Evolutionary conservation across 1,139 yeast genomes (phyloP), one percentile per base, ranked within the genome.

Genomic region (Suhomyces atakaporum): DNA sequence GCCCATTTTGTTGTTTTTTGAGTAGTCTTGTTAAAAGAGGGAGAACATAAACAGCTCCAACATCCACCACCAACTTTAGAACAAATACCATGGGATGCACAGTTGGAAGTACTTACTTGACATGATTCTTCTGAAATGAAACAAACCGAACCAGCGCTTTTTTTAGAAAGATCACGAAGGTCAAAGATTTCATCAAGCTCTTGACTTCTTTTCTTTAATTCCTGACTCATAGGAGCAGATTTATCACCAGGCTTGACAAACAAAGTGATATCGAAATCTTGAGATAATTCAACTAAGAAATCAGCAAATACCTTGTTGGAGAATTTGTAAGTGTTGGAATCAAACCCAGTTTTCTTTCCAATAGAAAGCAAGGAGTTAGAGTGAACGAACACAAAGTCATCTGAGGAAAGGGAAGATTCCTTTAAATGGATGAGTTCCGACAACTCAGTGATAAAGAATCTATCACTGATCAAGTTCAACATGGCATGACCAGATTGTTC

Each of bases 1-100:
- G 81, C 74, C 87, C 88, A 84, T 43, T 64, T 60, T 29, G 82
- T 78, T 19, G 88, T 81, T 45, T 68, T 68, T 36, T 68, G 63
- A 24, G 60, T 60, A 31, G 65, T 62, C 47, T 66, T 57, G 54
- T 78, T 67, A 43, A 58, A 65, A 13, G 81, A 69, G 11, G 84
- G 59, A 16, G 69, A 56, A 59, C 90, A 83, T 29, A 66, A 62
- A 62, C 92, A 84, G 28, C 69, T 62, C 75, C 76, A 83, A 53
- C 79, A 73, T 25, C 59, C 60, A 16, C 51, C 38, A 16, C 63
- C 62, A 16, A 61, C 43, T 48, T 70, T 59, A 16, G 70, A 51
- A 53, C 89, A 82, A 10, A 58, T 38, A n/a, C 92, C 92, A 49
- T 78, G 87, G 27, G 75, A 72, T 19, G 77, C 72, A 62, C 92